phyloP scores from a whole-genome alignment of 108 stramenopile species.

The Aurantiochytrium sp. region DNA sequence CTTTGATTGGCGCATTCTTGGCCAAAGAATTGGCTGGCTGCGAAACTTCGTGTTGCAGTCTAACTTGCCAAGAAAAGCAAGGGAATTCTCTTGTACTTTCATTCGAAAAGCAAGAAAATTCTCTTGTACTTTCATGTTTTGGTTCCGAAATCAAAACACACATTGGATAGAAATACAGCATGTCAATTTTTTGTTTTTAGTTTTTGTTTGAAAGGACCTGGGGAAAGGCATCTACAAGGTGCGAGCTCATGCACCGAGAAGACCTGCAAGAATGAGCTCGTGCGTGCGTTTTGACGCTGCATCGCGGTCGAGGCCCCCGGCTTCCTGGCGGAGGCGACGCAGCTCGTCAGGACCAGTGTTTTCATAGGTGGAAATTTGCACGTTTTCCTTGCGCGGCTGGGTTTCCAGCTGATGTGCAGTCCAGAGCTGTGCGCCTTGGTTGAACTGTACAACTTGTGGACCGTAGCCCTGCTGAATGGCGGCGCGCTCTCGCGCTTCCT shows the following conservation, averaged over 20 bases:
- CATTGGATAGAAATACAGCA: neutral
- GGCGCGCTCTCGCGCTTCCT: neutral
- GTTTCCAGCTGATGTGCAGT: neutral
- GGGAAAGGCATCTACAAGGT: neutral
- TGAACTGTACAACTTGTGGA: neutral
- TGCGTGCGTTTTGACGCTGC: neutral
- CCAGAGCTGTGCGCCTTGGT: neutral
- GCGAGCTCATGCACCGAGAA: neutral
- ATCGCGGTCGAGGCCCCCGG: neutral
- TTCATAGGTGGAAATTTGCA: neutral
- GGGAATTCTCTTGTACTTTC: too few species aligned
- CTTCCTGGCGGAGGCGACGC: neutral
- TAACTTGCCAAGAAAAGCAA: too few species aligned
- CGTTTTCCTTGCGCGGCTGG: neutral
- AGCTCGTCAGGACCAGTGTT: neutral
- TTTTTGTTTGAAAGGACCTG: neutral
- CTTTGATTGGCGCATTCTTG: too few species aligned
- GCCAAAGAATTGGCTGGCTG: too few species aligned
- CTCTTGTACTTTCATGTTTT: too few species aligned
- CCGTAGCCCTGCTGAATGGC: constrained; percentile 13
- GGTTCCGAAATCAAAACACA: too few species aligned
- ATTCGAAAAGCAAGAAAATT: too few species aligned
- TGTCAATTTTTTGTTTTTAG: neutral
- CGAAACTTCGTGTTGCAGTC: too few species aligned
- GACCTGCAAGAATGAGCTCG: neutral